These are phyloP conservation scores for Phytophthora cryptogea DNA, from an alignment of 352 stramenopile species.

Conservation along the genomic window DNA sequence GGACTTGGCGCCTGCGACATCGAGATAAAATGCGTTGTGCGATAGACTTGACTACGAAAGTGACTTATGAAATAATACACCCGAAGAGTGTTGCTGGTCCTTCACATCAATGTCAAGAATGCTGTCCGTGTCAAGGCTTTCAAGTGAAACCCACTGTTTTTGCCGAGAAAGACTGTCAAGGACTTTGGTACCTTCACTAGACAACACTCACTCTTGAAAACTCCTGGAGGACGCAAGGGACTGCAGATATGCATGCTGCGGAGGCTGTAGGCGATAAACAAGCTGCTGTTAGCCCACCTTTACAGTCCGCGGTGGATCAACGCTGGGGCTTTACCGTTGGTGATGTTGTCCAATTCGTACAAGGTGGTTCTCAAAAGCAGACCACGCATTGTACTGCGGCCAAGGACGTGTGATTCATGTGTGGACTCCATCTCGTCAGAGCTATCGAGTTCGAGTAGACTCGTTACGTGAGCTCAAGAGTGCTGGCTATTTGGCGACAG, in stretches of 20 bases:
- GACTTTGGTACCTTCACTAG: background rate
- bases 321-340: slow-evolving; percentile 23
- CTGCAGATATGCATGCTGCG: slow-evolving; percentile 6
- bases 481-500: slow-evolving; percentile 22
- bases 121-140: background rate
- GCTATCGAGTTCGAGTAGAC: slow-evolving; percentile 47
- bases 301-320: slow-evolving; percentile 9
- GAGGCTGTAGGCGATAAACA: background rate
- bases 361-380: slow-evolving; percentile 4
- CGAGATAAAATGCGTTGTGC: slow-evolving; percentile 53
- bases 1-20: slow-evolving; percentile 50
- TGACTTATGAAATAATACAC: slow-evolving; percentile 4
- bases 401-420: slow-evolving; percentile 44
- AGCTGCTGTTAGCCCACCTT: background rate
- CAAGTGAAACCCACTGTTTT: background rate
- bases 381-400: slow-evolving; percentile 42
- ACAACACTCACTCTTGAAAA: slow-evolving; percentile 12
- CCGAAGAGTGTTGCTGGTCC: background rate
- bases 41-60: slow-evolving; percentile 23
- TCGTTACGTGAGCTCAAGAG: slow-evolving; percentile 33
- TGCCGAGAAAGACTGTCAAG: slow-evolving; percentile 7
- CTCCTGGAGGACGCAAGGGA: background rate
- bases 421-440: slow-evolving; percentile 39
- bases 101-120: slow-evolving; percentile 3
- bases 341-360: slow-evolving; percentile 38